Percentiles rank a stretch among this genome's conserved stretches.
These are phyloP conservation scores for Gautieria morchelliformis DNA, from an alignment of 768 basidiomycete species.

Conservation along the genomic window DNA sequence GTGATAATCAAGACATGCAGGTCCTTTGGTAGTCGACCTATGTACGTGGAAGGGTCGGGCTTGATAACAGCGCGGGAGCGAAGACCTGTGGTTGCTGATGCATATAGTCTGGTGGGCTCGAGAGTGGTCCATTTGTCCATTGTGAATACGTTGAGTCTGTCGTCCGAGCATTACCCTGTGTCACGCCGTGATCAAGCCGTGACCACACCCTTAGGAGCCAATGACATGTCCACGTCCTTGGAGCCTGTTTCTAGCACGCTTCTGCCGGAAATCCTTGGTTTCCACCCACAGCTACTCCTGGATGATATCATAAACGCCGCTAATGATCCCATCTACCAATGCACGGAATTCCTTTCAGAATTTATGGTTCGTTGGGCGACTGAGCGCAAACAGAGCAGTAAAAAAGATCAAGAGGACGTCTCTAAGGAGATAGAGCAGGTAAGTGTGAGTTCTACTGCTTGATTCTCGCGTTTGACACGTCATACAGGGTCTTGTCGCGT, in stretches of 20 bases:
- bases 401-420: conserved; percentile 10
- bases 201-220: too few species aligned
- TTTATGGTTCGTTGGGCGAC: conserved; percentile 68
- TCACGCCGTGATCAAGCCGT: too few species aligned
- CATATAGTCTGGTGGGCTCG: conserved; percentile 59
- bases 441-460: background rate
- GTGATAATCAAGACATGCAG: conserved; percentile 67
- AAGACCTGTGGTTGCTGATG: conserved; percentile 21
- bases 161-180: background rate
- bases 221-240: background rate
- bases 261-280: conserved; percentile 68
- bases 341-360: conserved; percentile 71
- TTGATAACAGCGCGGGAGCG: conserved; percentile 10
- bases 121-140: conserved; percentile 88
- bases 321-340: conserved; percentile 68
- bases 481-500: conserved; percentile 72
- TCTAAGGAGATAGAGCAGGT: conserved; percentile 33
- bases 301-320: conserved; percentile 83
- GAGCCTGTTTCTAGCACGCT: conserved; percentile 19
- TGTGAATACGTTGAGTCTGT: background rate
- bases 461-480: conserved; percentile 21
- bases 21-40: conserved; percentile 74
- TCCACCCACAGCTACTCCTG: conserved; percentile 74
- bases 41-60: conserved; percentile 19
- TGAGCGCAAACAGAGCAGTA: conserved; percentile 37